Base-by-base conservation (phyloP, 2,329 filamentous ascomycete species). In the Lizonia empirigonia region DNA sequence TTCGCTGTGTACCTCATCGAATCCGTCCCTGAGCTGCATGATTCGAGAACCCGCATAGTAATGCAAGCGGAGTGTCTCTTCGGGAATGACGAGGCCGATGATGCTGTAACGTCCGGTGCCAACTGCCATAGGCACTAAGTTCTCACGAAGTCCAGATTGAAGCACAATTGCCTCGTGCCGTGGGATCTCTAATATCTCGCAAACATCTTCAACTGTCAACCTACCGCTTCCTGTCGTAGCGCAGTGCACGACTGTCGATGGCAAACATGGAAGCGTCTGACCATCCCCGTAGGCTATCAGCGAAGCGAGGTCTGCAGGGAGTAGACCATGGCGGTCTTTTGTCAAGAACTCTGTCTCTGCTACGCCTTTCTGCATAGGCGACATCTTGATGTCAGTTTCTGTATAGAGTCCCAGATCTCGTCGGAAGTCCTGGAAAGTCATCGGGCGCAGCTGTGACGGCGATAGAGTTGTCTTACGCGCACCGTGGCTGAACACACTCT, bases 91-190 rank as follows among this genome's bases (percentile, higher is more conserved):
- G 0, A 91, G 74, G 0, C 86, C 89, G 44, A 95, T 81, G 58
- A 95, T 90, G 66, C 87, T 92, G 67, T 85, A 89, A 37, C 85
- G 78, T 2, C 88, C 88, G 2, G 79, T 80, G 24, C 79, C 77
- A 1, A 74, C 66, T 12, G 74, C 72, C 38, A 78, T 65, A 1
- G 76, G 77, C 4, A 67, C 55, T 8, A 73, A 65, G 12, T 74
- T 68, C 5, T 62, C 50, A 15, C 75, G 79, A 45, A 70, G 64
- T 20, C 74, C 76, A 30, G 81, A 84, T 58, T 83, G 76, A 3
- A 80, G 65, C 13, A 80, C 60, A 15, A 79, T 68, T 1, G 74
- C 69, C 50, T 78, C 71, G n/a, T 58, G 58, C 6, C 62, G 58
- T 10, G 65, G 56, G 5, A 70, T 55, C 3, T 70, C 58, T 29